Evolutionary conservation across 257 asterid genomes (phyloP).

Genomic region (Nicotiana knightiana): DNA sequence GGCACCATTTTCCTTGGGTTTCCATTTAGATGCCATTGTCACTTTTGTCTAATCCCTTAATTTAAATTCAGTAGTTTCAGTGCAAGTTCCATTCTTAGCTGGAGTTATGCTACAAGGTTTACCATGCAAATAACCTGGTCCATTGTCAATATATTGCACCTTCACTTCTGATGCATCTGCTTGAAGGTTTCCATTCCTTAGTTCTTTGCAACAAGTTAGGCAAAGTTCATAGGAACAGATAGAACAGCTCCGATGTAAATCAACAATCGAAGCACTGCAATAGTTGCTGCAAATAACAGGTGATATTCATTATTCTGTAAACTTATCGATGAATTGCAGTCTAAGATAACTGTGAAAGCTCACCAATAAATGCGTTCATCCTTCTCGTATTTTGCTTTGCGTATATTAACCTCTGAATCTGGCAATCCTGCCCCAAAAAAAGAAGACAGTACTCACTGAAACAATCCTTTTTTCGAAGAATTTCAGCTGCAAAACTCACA

Average conservation of each 20-base stretch:
- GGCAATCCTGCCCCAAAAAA: constrained; percentile 45
- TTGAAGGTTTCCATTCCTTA: constrained; percentile 48
- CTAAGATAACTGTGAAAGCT: constrained; percentile 3
- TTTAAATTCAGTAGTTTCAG: background rate
- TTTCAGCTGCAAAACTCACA: background rate
- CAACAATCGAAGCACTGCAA: constrained; percentile 67
- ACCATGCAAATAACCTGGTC: constrained; percentile 49
- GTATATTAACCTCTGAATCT: constrained; percentile 39
- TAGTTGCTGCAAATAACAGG: constrained; percentile 50
- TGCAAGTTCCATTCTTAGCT: background rate
- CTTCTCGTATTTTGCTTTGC: constrained; percentile 14
- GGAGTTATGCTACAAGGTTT: background rate
- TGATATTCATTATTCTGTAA: constrained; percentile 7
- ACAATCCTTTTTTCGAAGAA: background rate
- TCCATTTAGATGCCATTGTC: constrained; percentile 32
- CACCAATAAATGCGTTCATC: constrained; percentile 73
- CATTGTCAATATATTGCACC: constrained; percentile 21
- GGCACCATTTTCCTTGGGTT: constrained; percentile 36
- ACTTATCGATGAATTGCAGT: background rate
- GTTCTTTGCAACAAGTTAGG: constrained; percentile 70
- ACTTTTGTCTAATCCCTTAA: background rate
- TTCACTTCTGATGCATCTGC: constrained; percentile 31
- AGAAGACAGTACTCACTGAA: background rate
- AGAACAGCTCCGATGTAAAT: constrained; percentile 69
- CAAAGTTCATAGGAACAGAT: constrained; percentile 72